Conservation (phyloP, 441 rosid species). For the Lagerstroemia fauriei region DNA sequence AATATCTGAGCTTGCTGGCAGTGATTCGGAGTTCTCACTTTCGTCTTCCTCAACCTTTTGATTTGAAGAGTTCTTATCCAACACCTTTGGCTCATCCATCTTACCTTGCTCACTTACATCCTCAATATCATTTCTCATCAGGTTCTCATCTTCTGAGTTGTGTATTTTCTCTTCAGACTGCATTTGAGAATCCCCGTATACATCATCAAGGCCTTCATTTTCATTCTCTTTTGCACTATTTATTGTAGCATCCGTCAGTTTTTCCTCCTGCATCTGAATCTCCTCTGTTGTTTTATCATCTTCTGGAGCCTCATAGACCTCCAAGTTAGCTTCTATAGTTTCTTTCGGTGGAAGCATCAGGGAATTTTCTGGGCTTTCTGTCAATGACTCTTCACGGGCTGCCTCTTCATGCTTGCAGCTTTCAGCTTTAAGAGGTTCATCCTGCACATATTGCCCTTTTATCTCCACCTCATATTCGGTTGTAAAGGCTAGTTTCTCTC, state of each 20-base stretch:
- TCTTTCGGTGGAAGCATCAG: conserved; percentile 25
- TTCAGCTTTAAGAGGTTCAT: neutral
- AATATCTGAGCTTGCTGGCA: conserved; percentile 13
- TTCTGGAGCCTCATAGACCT: neutral
- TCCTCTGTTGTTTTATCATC: neutral
- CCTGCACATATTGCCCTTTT: no score
- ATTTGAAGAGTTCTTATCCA: conserved; percentile 24
- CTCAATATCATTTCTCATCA: conserved; percentile 22
- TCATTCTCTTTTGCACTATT: neutral
- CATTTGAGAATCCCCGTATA: neutral
- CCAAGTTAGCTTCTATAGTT: neutral
- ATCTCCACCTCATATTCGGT: no score
- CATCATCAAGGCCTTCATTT: neutral
- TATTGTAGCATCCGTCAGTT: neutral
- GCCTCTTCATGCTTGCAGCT: conserved; percentile 22
- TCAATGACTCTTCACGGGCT: conserved; percentile 8
- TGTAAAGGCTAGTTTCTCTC: no score
- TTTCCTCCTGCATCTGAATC: neutral
- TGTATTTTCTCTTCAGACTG: conserved; percentile 34
- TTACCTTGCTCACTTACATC: conserved; percentile 29
- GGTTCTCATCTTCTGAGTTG: conserved; percentile 18
- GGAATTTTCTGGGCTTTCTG: conserved; percentile 27
- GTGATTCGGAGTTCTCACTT: conserved; percentile 12
- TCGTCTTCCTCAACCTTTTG: conserved; percentile 5
- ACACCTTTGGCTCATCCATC: conserved; percentile 14